A percentile compares a stretch with the other conserved stretches of the same genome.
These are phyloP conservation scores for Raddia guianensis DNA, from an alignment of 176 grass and related monocot genomes.

Conservation along the genomic window DNA sequence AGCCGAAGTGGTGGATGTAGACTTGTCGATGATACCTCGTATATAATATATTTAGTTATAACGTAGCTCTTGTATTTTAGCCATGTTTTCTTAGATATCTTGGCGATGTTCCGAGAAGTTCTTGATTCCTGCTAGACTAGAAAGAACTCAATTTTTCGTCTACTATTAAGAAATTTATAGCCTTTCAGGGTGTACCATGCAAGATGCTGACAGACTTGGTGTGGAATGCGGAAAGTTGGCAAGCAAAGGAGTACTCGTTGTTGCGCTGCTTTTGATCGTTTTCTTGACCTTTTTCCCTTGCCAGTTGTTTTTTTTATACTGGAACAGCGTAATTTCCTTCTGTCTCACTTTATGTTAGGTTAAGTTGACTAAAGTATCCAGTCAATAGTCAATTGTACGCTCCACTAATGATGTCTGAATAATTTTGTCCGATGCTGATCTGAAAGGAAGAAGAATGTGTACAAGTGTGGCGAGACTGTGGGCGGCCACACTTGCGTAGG, in stretches of 20 bases:
- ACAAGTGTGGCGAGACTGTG: background rate
- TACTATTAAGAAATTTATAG: background rate
- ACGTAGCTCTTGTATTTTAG: no score
- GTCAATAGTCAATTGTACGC: background rate
- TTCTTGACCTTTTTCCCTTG: background rate
- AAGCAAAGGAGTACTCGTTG: conserved; percentile 27
- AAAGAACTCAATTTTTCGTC: background rate
- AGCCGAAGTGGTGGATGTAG: no score
- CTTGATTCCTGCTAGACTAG: background rate
- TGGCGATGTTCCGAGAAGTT: background rate
- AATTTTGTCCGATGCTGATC: background rate
- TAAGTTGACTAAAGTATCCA: background rate
- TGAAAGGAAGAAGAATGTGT: background rate
- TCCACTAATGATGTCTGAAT: background rate
- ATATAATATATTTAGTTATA: no score
- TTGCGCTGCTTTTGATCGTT: background rate
- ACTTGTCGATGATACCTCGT: no score
- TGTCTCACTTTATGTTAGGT: background rate
- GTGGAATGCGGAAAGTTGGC: conserved; percentile 40
- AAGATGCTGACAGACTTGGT: background rate
- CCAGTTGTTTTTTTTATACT: background rate
- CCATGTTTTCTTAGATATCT: no score
- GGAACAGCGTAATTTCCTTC: background rate
- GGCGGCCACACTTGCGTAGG: no score
- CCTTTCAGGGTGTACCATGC: background rate